phyloP scores from a whole-genome alignment of 129 eudicot species.

The Tagetes patula region DNA sequence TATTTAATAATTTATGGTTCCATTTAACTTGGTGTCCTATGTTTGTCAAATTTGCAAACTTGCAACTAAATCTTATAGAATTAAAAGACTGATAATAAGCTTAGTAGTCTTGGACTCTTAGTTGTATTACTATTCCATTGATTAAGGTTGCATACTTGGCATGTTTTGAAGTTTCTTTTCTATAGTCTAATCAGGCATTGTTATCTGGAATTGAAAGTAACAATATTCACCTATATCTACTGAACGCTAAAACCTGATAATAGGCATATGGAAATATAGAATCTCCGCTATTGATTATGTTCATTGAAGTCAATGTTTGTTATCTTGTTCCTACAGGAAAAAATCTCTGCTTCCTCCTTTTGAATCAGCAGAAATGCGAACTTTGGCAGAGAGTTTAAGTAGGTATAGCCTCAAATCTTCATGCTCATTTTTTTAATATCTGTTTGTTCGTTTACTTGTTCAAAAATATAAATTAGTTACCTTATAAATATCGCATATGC shows the following conservation, averaged over 20 bases:
- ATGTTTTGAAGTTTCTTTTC: background rate
- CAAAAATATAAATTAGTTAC: background rate
- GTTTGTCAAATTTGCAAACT: constrained; percentile 3
- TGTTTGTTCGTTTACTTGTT: constrained; percentile 6
- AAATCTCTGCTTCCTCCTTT: constrained; percentile 84
- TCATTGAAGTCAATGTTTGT: constrained; percentile 6
- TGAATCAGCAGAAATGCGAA: constrained; percentile 94
- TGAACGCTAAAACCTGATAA: background rate
- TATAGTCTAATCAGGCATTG: background rate
- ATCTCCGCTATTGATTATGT: background rate
- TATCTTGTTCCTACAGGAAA: constrained; percentile 50
- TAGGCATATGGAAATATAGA: background rate
- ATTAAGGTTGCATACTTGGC: background rate
- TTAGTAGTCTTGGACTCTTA: background rate
- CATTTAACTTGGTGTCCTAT: background rate
- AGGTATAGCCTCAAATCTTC: constrained; percentile 51
- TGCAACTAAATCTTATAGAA: background rate
- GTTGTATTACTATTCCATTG: background rate
- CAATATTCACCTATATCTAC: background rate
- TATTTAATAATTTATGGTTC: background rate
- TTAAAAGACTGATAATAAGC: background rate
- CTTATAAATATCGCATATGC: constrained; percentile 28
- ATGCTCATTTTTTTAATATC: background rate
- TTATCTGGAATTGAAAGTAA: background rate
- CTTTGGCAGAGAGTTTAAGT: constrained; percentile 86